Evolutionary conservation across 2,329 filamentous ascomycete species (phyloP).

Genomic region (Nemania sp.): DNA sequence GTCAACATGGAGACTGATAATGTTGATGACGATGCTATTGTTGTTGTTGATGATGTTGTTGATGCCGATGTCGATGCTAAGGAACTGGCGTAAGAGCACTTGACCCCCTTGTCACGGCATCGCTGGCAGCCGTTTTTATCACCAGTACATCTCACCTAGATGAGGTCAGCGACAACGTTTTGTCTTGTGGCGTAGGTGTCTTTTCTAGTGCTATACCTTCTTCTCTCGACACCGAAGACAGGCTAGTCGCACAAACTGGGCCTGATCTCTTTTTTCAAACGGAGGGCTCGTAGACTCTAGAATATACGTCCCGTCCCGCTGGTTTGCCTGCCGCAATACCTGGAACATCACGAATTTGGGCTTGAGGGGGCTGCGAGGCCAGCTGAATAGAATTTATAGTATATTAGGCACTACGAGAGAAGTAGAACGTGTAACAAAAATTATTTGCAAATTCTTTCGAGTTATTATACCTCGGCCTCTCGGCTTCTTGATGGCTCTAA

Average conservation of each 20-base stretch:
- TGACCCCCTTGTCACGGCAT: constrained; percentile 4
- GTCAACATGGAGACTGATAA: background rate
- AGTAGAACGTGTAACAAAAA: too few relatives aligned
- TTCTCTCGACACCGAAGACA: constrained; percentile 10
- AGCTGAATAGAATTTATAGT: too few relatives aligned
- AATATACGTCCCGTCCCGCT: constrained; percentile 4
- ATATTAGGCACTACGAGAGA: too few relatives aligned
- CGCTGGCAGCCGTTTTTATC: constrained; percentile 3
- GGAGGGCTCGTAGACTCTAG: constrained; percentile 5
- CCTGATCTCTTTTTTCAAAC: constrained; percentile 1
- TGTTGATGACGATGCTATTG: too few relatives aligned
- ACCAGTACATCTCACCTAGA: constrained; percentile 4
- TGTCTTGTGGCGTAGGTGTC: background rate
- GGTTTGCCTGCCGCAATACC: constrained; percentile 3
- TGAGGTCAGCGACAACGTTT: constrained; percentile 1
- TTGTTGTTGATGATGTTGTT: background rate
- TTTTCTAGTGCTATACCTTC: background rate
- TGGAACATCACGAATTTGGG: constrained; percentile 5
- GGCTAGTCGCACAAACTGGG: constrained; percentile 3
- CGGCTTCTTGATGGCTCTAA: too few relatives aligned
- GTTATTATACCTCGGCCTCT: too few relatives aligned
- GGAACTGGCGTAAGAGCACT: constrained; percentile 1
- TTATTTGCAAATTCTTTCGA: too few relatives aligned
- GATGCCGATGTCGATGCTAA: background rate
- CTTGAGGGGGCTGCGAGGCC: too few relatives aligned